Conservation (phyloP, 441 rosid species). For the Biscutella laevigata region DNA sequence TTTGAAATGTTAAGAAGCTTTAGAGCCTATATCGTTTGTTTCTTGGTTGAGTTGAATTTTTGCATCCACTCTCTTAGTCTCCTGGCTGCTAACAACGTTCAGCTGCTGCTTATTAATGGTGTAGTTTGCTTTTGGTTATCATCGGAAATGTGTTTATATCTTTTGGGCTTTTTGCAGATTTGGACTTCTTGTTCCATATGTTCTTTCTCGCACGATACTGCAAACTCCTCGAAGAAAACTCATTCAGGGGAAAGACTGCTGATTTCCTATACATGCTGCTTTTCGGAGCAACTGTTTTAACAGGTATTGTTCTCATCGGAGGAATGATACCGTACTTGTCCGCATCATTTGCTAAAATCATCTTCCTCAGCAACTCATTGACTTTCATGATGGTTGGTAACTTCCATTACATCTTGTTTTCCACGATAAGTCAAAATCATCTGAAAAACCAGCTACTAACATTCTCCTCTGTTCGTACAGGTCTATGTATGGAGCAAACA, state of each 20-base stretch:
- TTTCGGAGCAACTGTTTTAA: conserved; percentile 82
- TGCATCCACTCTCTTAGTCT: not conserved
- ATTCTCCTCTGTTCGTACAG: conserved; percentile 30
- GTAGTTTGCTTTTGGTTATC: not conserved
- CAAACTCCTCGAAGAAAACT: conserved; percentile 98
- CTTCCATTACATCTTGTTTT: conserved; percentile 7
- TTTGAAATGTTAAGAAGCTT: not conserved
- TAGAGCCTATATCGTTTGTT: not conserved
- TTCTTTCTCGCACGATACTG: conserved; percentile 98
- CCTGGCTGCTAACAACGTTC: not conserved
- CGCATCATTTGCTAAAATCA: conserved; percentile 82
- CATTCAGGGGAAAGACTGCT: conserved; percentile 97
- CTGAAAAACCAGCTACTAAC: not conserved
- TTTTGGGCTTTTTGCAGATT: conserved; percentile 38
- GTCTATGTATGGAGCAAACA: conserved; percentile 99
- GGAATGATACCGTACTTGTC: conserved; percentile 95
- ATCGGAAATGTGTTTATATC: not conserved
- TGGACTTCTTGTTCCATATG: conserved; percentile 98
- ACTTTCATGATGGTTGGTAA: conserved; percentile 94
- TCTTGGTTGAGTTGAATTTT: not conserved
- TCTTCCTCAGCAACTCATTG: conserved; percentile 97
- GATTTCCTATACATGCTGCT: conserved; percentile 97
- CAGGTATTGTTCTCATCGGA: conserved; percentile 83
- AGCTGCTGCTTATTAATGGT: not conserved
- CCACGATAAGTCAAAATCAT: not conserved